These are phyloP conservation scores for Fraxinus sp. DNA, from an alignment of 305 asterid genomes.

Conservation along the genomic window DNA sequence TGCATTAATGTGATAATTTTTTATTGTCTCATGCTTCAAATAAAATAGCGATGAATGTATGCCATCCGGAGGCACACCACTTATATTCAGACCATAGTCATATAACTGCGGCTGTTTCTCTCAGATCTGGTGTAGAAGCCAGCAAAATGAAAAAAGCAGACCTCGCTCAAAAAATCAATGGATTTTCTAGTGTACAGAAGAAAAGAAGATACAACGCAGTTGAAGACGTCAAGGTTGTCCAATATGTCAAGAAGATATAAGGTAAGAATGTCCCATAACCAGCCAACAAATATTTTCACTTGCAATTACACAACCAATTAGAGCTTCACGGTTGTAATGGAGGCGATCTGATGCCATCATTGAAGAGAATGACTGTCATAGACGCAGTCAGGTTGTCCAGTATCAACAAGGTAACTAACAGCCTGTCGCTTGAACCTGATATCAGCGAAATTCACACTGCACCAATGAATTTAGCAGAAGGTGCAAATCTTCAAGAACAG, in stretches of 20 bases:
- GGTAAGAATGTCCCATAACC: slow-evolving; percentile 26
- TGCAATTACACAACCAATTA: slow-evolving; percentile 30
- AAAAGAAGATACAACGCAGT: slow-evolving; percentile 22
- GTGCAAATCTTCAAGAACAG: slow-evolving; percentile 5
- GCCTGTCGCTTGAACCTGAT: neutral
- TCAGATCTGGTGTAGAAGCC: neutral
- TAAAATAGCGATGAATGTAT: too few species aligned
- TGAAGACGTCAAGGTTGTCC: slow-evolving; percentile 20
- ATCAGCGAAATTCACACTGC: neutral
- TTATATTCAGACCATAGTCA: neutral
- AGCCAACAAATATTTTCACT: slow-evolving; percentile 31
- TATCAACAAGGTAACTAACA: neutral
- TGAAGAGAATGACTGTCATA: neutral
- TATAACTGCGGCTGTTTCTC: neutral
- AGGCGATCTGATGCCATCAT: neutral
- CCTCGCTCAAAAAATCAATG: neutral
- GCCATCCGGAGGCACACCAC: neutral
- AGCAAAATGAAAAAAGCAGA: neutral
- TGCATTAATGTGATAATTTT: too few species aligned
- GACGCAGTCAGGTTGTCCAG: neutral
- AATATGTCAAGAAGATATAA: slow-evolving; percentile 18
- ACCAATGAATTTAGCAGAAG: neutral
- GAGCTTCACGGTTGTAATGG: slow-evolving; percentile 35
- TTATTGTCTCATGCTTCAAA: neutral
- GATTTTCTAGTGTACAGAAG: neutral